These are phyloP conservation scores for Diaporthe citri DNA, from an alignment of 2,329 filamentous ascomycete species.

Conservation along the genomic window DNA sequence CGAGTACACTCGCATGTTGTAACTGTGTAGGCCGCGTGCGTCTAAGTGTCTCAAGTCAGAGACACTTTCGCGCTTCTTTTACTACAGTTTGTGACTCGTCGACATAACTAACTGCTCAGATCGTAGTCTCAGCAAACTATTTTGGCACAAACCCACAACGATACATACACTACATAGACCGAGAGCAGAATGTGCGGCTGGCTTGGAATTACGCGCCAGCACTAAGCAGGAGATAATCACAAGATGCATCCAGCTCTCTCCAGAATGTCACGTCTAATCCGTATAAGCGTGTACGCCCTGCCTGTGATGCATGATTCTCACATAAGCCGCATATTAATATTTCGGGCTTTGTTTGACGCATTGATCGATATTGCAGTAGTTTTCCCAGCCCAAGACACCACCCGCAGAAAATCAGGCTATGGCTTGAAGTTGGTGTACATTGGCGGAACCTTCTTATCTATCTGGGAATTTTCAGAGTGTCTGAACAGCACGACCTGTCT, in stretches of 20 bases:
- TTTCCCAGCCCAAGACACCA: background rate
- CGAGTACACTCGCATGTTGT: too few species aligned
- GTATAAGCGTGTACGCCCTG: background rate
- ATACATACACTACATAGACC: background rate
- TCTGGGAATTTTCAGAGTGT: background rate
- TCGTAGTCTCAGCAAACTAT: too few species aligned
- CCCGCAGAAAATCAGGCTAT: background rate
- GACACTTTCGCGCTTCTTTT: too few species aligned
- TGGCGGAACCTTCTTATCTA: background rate
- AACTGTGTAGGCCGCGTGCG: too few species aligned
- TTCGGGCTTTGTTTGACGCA: background rate
- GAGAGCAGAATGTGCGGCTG: background rate
- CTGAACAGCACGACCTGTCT: background rate
- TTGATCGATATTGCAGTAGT: background rate
- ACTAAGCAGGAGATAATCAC: background rate
- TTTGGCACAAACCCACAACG: too few species aligned
- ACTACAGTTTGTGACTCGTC: too few species aligned
- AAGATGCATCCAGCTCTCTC: background rate
- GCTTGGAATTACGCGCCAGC: background rate
- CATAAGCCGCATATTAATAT: background rate
- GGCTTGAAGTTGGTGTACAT: background rate
- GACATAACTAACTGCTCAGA: too few species aligned
- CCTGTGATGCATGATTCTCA: background rate
- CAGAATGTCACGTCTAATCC: background rate
- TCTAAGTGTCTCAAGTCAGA: too few species aligned